phyloP scores from a whole-genome alignment of 2,329 filamentous ascomycete genomes.

The Venturia aucupariae region DNA sequence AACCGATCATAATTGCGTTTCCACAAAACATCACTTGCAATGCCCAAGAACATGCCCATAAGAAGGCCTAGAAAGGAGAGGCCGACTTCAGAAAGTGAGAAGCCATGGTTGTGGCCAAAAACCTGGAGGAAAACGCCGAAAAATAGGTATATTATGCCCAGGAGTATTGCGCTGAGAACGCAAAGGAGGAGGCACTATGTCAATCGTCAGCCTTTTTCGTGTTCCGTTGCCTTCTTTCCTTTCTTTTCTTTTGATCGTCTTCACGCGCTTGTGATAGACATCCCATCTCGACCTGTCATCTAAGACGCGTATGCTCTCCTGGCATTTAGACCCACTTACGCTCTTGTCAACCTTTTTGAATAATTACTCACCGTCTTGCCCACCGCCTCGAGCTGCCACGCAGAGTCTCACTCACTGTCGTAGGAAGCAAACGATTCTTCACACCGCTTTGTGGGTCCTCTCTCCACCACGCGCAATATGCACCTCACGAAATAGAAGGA shows the following conservation, averaged over 20 bases:
- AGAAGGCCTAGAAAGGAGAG: constrained; percentile 47
- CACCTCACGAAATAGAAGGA: neutral
- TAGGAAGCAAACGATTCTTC: neutral
- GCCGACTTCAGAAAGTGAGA: constrained; percentile 61
- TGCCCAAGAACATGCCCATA: constrained; percentile 14
- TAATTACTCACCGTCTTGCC: neutral
- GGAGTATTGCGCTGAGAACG: constrained; percentile 62
- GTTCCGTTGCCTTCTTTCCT: neutral
- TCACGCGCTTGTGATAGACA: neutral
- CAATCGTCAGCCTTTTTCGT: neutral
- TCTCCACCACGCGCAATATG: neutral
- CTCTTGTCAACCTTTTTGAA: neutral
- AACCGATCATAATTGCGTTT: constrained; percentile 10
- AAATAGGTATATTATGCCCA: constrained; percentile 70
- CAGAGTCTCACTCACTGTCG: neutral
- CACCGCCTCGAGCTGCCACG: constrained; percentile 6
- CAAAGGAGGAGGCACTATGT: constrained; percentile 54
- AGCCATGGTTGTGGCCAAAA: constrained; percentile 57
- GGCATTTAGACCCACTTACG: neutral
- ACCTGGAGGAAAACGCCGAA: constrained; percentile 69
- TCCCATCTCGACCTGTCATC: neutral
- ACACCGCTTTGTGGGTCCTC: neutral
- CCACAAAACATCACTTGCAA: constrained; percentile 13
- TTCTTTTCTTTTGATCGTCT: neutral
- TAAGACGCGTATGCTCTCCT: neutral